phyloP scores from a whole-genome alignment of 768 basidiomycete species.

The Pisolithus tinctorius region DNA sequence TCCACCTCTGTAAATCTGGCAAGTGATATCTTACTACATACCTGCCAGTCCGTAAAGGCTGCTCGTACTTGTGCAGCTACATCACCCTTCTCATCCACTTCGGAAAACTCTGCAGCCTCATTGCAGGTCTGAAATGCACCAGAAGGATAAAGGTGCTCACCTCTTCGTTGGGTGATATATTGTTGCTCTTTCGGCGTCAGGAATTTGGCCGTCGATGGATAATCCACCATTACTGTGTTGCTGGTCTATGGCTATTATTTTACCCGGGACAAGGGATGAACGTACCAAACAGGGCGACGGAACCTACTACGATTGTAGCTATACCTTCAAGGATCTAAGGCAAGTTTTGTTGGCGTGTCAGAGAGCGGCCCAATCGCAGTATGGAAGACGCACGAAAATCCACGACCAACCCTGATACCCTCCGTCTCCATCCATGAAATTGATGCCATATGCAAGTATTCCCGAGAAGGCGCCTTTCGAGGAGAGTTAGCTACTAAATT shows the following conservation, averaged over 20 bases:
- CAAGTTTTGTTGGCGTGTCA: not conserved
- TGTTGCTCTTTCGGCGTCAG: conserved; percentile 56
- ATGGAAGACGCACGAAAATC: conserved; percentile 47
- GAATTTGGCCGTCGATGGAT: conserved; percentile 52
- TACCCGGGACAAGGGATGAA: not conserved
- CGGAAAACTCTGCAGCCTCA: conserved; percentile 30
- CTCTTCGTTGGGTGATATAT: conserved; percentile 50
- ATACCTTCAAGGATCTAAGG: conserved; percentile 48
- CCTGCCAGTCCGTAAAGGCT: conserved; percentile 58
- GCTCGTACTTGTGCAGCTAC: conserved; percentile 43
- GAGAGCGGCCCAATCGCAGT: not conserved
- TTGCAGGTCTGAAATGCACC: conserved; percentile 30
- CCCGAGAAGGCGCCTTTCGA: conserved; percentile 47
- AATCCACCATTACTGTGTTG: conserved; percentile 48
- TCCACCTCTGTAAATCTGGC: not conserved
- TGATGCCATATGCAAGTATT: conserved; percentile 48
- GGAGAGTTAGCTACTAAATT: not conserved
- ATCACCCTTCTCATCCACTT: conserved; percentile 52
- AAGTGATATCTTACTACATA: conserved; percentile 9
- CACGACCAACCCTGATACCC: conserved; percentile 56
- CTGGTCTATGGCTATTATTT: not conserved
- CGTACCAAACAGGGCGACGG: conserved; percentile 43
- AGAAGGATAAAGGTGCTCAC: conserved; percentile 24
- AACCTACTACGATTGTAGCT: conserved; percentile 49
- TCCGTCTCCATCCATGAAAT: conserved; percentile 41